A percentile compares a stretch with the other conserved stretches of the same genome.
phyloP scores from a whole-genome alignment of 2,329 filamentous ascomycete genomes.

The Trichoderma gracile region DNA sequence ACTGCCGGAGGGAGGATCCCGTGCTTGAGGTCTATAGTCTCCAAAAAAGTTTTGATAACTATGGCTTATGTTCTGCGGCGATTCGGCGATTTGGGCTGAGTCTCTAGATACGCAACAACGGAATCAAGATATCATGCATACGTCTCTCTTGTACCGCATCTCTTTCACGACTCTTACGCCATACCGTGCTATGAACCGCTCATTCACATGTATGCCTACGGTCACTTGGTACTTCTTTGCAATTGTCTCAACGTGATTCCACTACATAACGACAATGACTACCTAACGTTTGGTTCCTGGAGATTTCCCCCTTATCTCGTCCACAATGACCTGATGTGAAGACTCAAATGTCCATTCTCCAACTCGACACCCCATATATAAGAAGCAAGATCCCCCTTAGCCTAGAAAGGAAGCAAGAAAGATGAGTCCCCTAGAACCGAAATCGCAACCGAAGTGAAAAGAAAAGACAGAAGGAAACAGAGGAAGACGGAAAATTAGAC shows the following conservation, averaged over 20 bases:
- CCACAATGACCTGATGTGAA: neutral
- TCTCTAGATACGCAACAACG: no score
- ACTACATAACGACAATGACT: slow-evolving; percentile 13
- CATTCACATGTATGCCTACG: neutral
- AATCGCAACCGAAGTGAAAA: no score
- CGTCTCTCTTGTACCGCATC: neutral
- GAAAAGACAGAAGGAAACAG: neutral
- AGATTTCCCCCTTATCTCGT: slow-evolving; percentile 3
- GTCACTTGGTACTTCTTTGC: neutral
- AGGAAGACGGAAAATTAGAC: no score
- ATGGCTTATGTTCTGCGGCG: neutral
- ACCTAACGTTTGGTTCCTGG: neutral
- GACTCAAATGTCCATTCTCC: slow-evolving; percentile 5
- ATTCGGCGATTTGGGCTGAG: no score
- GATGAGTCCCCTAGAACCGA: neutral
- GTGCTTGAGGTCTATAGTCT: neutral
- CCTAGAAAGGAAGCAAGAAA: slow-evolving; percentile 18
- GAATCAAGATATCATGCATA: neutral
- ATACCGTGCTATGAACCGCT: neutral
- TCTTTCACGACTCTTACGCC: neutral
- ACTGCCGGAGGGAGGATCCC: no score
- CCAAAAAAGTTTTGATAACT: neutral
- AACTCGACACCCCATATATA: slow-evolving; percentile 2
- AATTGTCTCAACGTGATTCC: slow-evolving; percentile 6
- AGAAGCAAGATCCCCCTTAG: slow-evolving; percentile 14